Base-by-base conservation (phyloP, 1,139 yeast species). In the Lodderomyces orthopsilosis region DNA sequence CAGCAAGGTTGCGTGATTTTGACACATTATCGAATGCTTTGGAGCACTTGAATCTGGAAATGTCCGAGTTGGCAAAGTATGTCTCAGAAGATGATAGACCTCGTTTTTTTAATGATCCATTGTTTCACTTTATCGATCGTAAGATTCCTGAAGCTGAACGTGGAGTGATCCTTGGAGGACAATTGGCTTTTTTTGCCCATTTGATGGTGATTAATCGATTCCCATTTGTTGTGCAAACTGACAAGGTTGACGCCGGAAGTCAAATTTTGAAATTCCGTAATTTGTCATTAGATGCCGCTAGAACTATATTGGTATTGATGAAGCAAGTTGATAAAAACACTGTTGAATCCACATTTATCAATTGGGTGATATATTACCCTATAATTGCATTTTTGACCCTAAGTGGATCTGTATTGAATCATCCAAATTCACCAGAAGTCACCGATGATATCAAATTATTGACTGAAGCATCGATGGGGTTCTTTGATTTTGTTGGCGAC, bases 321-420 rank as follows among this genome's bases (percentile, higher is more conserved):
- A 52, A 51, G 12, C 58, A 53, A 35, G 33, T 66, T 21, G 56
- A 56, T 36, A 52, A 54, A 19, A 47, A 51, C 5, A 51, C 49
- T 7, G 46, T 57, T 0, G 55, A 65, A 0, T 47, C 56, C 21
- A 54, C 70, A 1, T 65, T 58, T 42, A 54, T 55, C 40, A 65
- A 65, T 41, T 69, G 75, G 74, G 48, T 63, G 23, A 46, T 62
- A 30, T 62, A 58, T 42, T 68, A 56, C 45, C 70, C 74, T 0
- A 54, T 65, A 19, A 54, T 65, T 18, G 75, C 75, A 2, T 67
- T 59, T 43, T 55, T 70, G 36, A 60, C 57, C 24, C 42, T 71
- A 2, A 45, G 64, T 4, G 64, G 69, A 0, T 57, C 63, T 13
- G 60, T 69, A 34, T 51, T 70, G 36, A 67, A 65, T 49, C 57